phyloP scores from a whole-genome alignment of 2,329 filamentous ascomycete species.

The Talaromyces pinophilus region DNA sequence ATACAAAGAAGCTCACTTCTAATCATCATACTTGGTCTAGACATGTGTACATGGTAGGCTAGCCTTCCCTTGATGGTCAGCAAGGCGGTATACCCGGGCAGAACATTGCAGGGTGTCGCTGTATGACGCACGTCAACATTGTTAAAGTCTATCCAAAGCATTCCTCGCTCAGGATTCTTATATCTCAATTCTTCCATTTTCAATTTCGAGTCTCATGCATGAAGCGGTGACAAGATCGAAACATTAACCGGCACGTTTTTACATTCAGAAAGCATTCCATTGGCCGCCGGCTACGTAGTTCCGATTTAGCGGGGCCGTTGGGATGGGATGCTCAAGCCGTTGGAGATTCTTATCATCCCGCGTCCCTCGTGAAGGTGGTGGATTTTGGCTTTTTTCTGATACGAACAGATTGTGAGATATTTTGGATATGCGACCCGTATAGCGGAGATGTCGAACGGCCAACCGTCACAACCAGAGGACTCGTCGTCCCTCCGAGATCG shows the following conservation, averaged over 20 bases:
- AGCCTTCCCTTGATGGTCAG: not conserved
- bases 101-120: not conserved
- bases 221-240: constrained; percentile 3
- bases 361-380: not conserved
- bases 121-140: not conserved
- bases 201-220: not conserved
- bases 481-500: constrained; percentile 30
- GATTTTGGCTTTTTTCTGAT: not conserved
- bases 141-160: not conserved
- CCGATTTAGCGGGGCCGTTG: not conserved
- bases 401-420: not conserved
- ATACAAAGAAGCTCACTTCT: not conserved
- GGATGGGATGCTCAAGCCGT: constrained; percentile 10
- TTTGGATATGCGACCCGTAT: constrained; percentile 10
- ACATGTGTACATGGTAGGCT: not conserved
- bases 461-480: constrained; percentile 14
- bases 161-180: not conserved
- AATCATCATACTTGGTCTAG: not conserved
- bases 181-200: not conserved
- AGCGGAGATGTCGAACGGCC: constrained; percentile 19
- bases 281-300: constrained; percentile 10
- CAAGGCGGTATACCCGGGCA: not conserved
- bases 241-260: not conserved
- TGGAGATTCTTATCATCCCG: constrained; percentile 3
- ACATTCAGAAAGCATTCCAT: constrained; percentile 8